A percentile compares a stretch with the other conserved stretches of the same genome.
Conservation (phyloP, 257 asterid species). For the Cynanchum wilfordii region DNA sequence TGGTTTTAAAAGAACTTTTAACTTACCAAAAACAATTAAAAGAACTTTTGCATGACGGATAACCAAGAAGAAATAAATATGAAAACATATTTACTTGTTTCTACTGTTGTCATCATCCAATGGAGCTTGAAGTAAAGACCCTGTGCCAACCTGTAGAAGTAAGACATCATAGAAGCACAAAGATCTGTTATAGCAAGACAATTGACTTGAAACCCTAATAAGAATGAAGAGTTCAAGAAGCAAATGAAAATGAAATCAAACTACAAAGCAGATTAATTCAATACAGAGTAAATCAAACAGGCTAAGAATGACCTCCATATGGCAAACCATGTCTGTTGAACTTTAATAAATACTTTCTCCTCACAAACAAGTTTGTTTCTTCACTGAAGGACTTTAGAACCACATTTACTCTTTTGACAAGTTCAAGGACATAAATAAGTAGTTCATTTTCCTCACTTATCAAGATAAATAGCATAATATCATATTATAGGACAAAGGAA, state of each 20-base stretch:
- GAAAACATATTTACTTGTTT: slow-evolving; percentile 49
- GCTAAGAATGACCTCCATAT: not conserved
- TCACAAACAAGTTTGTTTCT: not conserved
- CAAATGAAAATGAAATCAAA: not conserved
- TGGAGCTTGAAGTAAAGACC: slow-evolving; percentile 95
- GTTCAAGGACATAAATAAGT: not conserved
- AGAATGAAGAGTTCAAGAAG: not conserved
- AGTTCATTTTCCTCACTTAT: not conserved
- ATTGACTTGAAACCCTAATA: slow-evolving; percentile 3
- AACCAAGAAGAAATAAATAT: slow-evolving; percentile 6
- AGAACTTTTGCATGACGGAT: not conserved
- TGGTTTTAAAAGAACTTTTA: not conserved
- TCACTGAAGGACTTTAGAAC: not conserved
- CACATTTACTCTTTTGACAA: not conserved
- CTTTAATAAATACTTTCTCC: not conserved
- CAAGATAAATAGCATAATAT: not conserved
- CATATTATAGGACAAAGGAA: not conserved
- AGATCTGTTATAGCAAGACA: slow-evolving; percentile 17
- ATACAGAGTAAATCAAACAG: not conserved
- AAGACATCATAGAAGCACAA: slow-evolving; percentile 7
- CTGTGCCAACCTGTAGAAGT: slow-evolving; percentile 30
- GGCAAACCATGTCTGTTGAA: not conserved
- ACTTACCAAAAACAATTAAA: too few relatives aligned
- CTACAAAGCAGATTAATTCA: not conserved
- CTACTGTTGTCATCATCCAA: slow-evolving; percentile 68